Evolutionary conservation across 768 basidiomycete species (phyloP), one percentile per base, ranked within the genome.

Genomic region (Mycena filopes): DNA sequence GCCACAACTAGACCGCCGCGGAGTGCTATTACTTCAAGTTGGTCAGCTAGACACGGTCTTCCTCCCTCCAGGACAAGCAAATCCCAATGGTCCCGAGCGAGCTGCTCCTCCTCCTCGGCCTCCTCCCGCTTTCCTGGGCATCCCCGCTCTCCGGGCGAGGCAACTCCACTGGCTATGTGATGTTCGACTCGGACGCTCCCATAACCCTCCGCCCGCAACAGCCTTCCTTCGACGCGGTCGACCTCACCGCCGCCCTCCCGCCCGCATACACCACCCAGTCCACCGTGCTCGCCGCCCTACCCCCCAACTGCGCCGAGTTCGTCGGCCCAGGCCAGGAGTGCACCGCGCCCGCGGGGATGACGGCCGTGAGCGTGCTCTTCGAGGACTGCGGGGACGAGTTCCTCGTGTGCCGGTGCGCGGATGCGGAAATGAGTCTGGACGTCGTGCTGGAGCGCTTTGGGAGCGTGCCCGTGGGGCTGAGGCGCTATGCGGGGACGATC

Each of bases 391-490:
- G 68, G 0, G 70, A 70, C 23, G 18, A 72, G 23, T 76, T 66
- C 59, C 72, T 69, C 2, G 56, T 79, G 6, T 78, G 77, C 40
- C 73, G 72, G 8, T 78, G 77, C 61, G 67, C 38, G 13, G 66
- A 69, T n/a, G 73, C 74, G 25, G 67, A 71, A 42, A 74, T 79
- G 70, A 70, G 65, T 6, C 51, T 75, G 54, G 73, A 74, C 42
- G 70, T 67, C 16, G 73, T 70, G 5, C 65, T 76, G 1, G 70
- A 75, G 28, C 67, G 72, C 15, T 62, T 78, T 4, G 75, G 73
- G 33, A 70, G 68, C 20, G 69, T 79, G 13, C 77, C 77, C 11
- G 73, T 79, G 28, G 78, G 78, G 7, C 57, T 79, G 55, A 65
- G 77, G 57, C 70, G 75, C n/a, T 78, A 71, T 41, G 69, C 74